A percentile compares a stretch with the other conserved stretches of the same genome.
Evolutionary conservation across 805 yeast genomes (phyloP).

Genomic region (Kazachstania kunashirensis): DNA sequence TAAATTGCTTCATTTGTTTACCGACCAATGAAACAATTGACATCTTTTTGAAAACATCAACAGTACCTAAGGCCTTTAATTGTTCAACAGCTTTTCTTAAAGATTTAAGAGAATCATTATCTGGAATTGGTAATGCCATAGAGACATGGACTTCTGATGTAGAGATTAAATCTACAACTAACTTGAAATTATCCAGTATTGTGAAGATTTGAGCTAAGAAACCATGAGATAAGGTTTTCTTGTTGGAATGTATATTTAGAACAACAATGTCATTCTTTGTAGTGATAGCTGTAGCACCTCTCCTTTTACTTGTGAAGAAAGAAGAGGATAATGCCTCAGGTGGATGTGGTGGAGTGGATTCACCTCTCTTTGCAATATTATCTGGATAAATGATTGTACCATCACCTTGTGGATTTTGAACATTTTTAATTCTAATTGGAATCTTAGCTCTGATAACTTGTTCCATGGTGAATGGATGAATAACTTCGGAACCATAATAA

Average conservation of each 20-base stretch:
- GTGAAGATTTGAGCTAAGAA: conserved; percentile 86
- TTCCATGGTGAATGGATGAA: conserved; percentile 98
- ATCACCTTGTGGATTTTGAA: conserved; percentile 81
- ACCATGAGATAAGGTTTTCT: conserved; percentile 87
- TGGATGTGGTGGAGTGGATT: conserved; percentile 89
- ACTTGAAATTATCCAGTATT: conserved; percentile 68
- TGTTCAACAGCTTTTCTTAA: conserved; percentile 70
- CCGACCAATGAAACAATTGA: conserved; percentile 93
- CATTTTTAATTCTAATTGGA: conserved; percentile 94
- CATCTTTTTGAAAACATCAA: conserved; percentile 79
- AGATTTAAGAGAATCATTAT: conserved; percentile 47
- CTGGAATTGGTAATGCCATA: conserved; percentile 83
- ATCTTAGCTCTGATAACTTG: conserved; percentile 93
- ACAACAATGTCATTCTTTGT: conserved; percentile 90
- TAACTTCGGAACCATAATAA: conserved; percentile 94
- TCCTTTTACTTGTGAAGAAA: conserved; percentile 37
- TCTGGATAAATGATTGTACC: conserved; percentile 95
- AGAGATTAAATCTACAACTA: conserved; percentile 91
- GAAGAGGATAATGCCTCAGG: conserved; percentile 55
- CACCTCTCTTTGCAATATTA: conserved; percentile 75
- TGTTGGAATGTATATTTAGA: conserved; percentile 86
- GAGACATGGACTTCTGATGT: conserved; percentile 98
- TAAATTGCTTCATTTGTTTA: conserved; percentile 90
- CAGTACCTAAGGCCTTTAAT: conserved; percentile 71
- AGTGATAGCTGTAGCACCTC: conserved; percentile 91